Base-by-base conservation (phyloP, 2,329 filamentous ascomycete species). In the Colletotrichum melonis region DNA sequence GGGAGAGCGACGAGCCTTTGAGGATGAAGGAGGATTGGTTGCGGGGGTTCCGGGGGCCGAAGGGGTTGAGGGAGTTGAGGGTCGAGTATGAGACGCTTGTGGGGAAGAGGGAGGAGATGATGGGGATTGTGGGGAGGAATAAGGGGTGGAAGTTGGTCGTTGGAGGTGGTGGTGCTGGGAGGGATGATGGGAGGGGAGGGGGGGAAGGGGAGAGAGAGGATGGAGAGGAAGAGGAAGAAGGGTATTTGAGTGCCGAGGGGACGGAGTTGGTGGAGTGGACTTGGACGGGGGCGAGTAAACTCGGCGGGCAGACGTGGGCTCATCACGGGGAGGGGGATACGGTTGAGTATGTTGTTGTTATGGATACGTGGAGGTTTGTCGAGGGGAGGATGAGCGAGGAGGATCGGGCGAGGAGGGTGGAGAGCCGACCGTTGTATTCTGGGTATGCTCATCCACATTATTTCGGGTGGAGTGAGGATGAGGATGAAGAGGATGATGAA, bases 71-170 rank as follows among this genome's bases (percentile, higher is more conserved):
- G 1, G 81, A 84, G 58, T 76, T 90, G 2, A 76, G 78, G 30
- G 79, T 88, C 5, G 86, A 88, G 54, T 78, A 88, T 19, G 88
- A 90, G 78, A 86, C 84, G 2, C 69, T 88, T 7, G 81, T 84
- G 63, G 79, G 85, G 14, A 87, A 87, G 73, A 84, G 82, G 67
- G 76, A 74, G 0, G 85, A 89, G 75, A 77, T 89, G 3, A 79
- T 87, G 54, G 76, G 77, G 8, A 85, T 89, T n/a, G 83, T 84
- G 5, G 74, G 79, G 16, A 63, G 64, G 38, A 74, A 73, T 46
- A 73, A 73, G 59, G 19, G 28, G 30, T 73, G 70, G 70, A 64
- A 60, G 26, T 67, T 73, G 16, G 42, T 24, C 3, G 46, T 70
- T 11, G 42, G 55, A 3, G 52, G 42, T n/a, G 38, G 14, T 46